A percentile compares a stretch with the other conserved stretches of the same genome.
These are phyloP conservation scores for Pythium aquatile DNA, from an alignment of 352 stramenopile genomes.

Conservation along the genomic window DNA sequence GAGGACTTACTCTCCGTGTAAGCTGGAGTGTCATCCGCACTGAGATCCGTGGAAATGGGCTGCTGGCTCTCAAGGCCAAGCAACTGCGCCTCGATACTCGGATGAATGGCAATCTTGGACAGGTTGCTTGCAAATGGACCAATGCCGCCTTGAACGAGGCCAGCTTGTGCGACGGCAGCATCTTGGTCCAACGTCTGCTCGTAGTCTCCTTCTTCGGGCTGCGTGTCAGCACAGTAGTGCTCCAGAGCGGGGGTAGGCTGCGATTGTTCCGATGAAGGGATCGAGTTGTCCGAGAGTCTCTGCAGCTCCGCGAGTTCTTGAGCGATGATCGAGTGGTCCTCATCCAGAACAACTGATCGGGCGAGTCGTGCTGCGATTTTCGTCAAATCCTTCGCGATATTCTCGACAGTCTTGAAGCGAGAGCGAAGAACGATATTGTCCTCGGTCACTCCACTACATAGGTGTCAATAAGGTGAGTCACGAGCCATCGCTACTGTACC, in stretches of 20 bases:
- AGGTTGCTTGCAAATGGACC: constrained; percentile 15
- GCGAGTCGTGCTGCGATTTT: not conserved
- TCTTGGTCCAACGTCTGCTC: constrained; percentile 27
- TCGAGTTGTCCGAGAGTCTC: constrained; percentile 14
- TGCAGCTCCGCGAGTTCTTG: constrained; percentile 20
- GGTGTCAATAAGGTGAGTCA: not conserved
- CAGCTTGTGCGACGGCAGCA: not conserved
- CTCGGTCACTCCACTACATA: constrained; percentile 17
- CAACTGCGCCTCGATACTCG: constrained; percentile 13
- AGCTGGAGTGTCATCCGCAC: constrained; percentile 20
- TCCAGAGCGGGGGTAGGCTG: constrained; percentile 26
- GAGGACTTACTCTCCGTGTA: constrained; percentile 18
- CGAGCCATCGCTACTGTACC: not conserved
- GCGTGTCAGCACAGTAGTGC: constrained; percentile 24
- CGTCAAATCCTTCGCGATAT: constrained; percentile 8
- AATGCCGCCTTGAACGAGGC: not conserved
- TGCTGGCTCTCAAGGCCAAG: constrained; percentile 14
- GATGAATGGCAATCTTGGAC: constrained; percentile 8
- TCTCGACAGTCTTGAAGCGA: not conserved
- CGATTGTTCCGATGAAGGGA: constrained; percentile 29
- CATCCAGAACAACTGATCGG: constrained; percentile 4
- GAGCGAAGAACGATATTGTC: constrained; percentile 19
- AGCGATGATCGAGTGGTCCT: constrained; percentile 22
- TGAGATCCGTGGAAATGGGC: constrained; percentile 17
- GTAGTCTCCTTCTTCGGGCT: constrained; percentile 20